These are phyloP conservation scores for Arthrobotrys conoides DNA, from an alignment of 2,329 filamentous ascomycete genomes.

Conservation along the genomic window DNA sequence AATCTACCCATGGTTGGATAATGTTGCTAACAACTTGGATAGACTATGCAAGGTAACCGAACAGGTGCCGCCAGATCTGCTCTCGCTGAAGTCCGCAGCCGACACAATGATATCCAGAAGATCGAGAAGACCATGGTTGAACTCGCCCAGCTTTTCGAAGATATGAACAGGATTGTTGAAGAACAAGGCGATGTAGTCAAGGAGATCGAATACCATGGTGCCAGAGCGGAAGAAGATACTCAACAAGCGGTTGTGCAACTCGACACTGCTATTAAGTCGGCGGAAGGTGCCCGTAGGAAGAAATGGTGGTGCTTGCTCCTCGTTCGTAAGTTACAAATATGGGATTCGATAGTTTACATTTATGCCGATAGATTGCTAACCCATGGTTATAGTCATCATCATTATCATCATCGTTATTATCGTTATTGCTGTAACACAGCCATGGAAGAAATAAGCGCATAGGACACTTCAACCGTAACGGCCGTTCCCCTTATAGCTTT, in stretches of 20 bases:
- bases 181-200: conserved; percentile 86
- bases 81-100: conserved; percentile 82
- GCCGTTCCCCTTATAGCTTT: neutral
- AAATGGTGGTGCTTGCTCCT: conserved; percentile 74
- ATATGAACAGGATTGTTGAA: conserved; percentile 86
- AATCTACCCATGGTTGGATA: neutral
- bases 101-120: conserved; percentile 89
- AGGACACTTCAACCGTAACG: neutral
- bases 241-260: conserved; percentile 82
- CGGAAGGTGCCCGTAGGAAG: conserved; percentile 78
- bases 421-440: conserved; percentile 61
- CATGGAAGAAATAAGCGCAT: conserved; percentile 59
- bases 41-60: conserved; percentile 74
- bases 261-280: conserved; percentile 77
- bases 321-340: conserved; percentile 39
- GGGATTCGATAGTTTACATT: neutral
- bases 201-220: conserved; percentile 87
- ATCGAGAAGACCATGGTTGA: conserved; percentile 92
- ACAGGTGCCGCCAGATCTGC: conserved; percentile 82
- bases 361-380: conserved; percentile 6
- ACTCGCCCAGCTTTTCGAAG: conserved; percentile 87
- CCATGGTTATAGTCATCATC: conserved; percentile 59
- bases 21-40: conserved; percentile 2
- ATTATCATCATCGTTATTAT: conserved; percentile 61
- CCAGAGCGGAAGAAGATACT: conserved; percentile 87